phyloP scores from a whole-genome alignment of 306 rosid species.

The Carpinus fangiana region DNA sequence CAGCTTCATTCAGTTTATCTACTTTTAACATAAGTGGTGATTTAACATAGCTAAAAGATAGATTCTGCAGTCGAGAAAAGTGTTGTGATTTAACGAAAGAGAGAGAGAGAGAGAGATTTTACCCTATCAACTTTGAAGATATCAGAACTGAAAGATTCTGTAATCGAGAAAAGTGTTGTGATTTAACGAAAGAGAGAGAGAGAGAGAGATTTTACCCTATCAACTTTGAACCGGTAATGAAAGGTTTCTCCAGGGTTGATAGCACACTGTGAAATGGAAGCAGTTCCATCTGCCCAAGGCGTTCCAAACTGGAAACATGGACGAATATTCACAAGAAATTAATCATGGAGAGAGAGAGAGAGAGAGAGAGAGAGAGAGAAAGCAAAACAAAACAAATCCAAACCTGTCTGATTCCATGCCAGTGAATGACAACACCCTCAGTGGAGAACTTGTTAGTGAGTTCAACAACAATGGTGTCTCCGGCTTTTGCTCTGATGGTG shows the following conservation, averaged over 20 bases:
- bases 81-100: no score
- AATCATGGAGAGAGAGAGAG: no score
- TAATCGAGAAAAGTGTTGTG: no score
- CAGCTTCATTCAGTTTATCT: no score
- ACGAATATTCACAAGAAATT: background rate
- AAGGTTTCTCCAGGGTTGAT: slow-evolving; percentile 82
- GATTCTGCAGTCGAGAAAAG: no score
- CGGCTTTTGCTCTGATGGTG: slow-evolving; percentile 60
- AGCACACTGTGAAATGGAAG: slow-evolving; percentile 82
- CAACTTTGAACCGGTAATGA: slow-evolving; percentile 59
- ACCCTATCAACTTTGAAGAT: slow-evolving; percentile 66
- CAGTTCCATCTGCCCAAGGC: slow-evolving; percentile 96
- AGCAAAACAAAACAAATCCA: background rate
- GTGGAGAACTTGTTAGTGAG: slow-evolving; percentile 76
- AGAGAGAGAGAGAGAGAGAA: background rate
- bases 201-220: slow-evolving; percentile 37
- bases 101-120: background rate
- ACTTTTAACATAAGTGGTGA: no score
- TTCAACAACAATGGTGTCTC: slow-evolving; percentile 57
- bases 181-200: background rate
- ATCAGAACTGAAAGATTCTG: no score
- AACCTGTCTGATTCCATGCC: slow-evolving; percentile 92
- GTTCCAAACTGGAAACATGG: slow-evolving; percentile 43
- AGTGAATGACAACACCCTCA: slow-evolving; percentile 85
- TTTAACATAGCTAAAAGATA: no score